These are phyloP conservation scores for Lodderomyces beijingensis DNA, from an alignment of 1,139 yeast genomes.

Conservation along the genomic window DNA sequence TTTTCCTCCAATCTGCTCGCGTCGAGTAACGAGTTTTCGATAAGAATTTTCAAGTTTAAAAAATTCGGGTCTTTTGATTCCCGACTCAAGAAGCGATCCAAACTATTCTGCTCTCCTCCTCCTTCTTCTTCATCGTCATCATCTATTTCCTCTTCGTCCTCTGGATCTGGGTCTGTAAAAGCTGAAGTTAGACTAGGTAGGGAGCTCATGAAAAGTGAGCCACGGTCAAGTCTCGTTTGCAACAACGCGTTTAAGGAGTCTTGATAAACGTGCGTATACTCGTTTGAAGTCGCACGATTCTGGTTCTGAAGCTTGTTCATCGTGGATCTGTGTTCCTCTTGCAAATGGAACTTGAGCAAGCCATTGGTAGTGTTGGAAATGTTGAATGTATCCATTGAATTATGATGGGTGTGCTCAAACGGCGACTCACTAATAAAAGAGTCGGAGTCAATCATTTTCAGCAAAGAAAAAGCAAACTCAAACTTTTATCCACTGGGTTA, in stretches of 20 bases:
- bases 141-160: background rate
- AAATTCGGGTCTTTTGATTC: constrained; percentile 24
- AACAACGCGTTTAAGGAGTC: constrained; percentile 36
- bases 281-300: background rate
- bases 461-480: too few relatives aligned
- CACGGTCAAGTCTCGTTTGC: constrained; percentile 31
- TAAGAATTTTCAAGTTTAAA: constrained; percentile 38
- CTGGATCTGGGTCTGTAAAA: constrained; percentile 12
- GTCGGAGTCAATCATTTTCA: too few relatives aligned
- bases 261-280: constrained; percentile 16
- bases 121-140: constrained; percentile 14
- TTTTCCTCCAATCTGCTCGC: constrained; percentile 34
- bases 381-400: constrained; percentile 22
- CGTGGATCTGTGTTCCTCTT: constrained; percentile 35
- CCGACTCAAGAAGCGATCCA: background rate
- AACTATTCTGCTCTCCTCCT: background rate
- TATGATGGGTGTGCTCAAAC: constrained; percentile 30
- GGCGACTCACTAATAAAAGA: too few relatives aligned
- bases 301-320: constrained; percentile 10
- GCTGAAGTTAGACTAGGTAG: constrained; percentile 18
- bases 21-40: constrained; percentile 44
- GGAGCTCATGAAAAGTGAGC: constrained; percentile 18
- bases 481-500: too few relatives aligned
- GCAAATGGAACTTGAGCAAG: constrained; percentile 41
- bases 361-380: constrained; percentile 40